A percentile compares a stretch with the other conserved stretches of the same genome.
Conservation (phyloP, 768 basidiomycete species). For the Boletus sp. region DNA sequence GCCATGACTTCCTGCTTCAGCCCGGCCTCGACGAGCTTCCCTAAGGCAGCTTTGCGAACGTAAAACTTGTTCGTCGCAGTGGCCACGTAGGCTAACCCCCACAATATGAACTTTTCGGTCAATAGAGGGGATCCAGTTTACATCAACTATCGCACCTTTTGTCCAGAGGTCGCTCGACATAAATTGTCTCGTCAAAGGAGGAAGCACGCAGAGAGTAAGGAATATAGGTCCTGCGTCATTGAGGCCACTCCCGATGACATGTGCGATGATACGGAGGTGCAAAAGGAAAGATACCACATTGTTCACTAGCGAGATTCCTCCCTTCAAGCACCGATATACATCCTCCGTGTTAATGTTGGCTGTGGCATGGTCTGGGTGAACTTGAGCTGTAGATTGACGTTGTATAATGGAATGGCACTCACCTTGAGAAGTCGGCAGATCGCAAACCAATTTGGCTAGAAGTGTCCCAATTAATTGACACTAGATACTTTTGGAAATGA, state of each 20-base stretch:
- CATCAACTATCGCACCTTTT: conserved; percentile 10
- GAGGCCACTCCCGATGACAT: conserved; percentile 16
- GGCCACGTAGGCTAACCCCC: conserved; percentile 17
- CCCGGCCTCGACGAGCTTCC: background rate
- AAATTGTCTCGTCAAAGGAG: background rate
- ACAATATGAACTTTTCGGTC: background rate
- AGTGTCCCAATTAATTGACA: background rate
- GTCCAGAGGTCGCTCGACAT: conserved; percentile 14
- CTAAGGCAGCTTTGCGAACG: conserved; percentile 21
- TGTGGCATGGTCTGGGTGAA: conserved; percentile 2
- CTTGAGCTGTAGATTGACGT: background rate
- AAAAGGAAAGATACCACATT: conserved; percentile 17
- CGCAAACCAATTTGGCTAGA: conserved; percentile 17
- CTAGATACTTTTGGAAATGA: background rate
- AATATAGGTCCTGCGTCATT: conserved; percentile 19
- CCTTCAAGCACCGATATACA: conserved; percentile 13
- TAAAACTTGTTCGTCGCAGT: conserved; percentile 15
- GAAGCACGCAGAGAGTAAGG: conserved; percentile 20
- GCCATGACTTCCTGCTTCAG: conserved; percentile 20
- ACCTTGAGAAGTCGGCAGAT: conserved; percentile 26
- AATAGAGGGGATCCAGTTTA: background rate
- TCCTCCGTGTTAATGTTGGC: background rate
- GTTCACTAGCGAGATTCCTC: conserved; percentile 7
- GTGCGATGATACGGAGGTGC: conserved; percentile 20
- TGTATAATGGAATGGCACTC: background rate